phyloP scores from a whole-genome alignment of 2,329 filamentous ascomycete genomes.

The Cadophora sp. region DNA sequence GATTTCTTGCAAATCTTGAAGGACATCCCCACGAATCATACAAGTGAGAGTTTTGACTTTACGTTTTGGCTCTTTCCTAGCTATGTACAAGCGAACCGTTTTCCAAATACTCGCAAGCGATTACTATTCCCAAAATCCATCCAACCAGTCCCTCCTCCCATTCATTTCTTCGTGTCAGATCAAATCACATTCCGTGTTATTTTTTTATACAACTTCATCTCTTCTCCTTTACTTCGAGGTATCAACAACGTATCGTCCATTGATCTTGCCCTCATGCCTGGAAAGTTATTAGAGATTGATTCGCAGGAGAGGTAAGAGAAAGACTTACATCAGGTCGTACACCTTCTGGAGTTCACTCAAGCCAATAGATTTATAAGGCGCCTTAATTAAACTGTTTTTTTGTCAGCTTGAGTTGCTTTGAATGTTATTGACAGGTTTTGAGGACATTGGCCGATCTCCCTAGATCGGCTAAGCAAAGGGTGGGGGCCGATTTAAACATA shows the following conservation, averaged over 20 bases:
- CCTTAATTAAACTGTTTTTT: conserved; percentile 65
- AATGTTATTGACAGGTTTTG: background rate
- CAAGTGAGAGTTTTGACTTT: background rate
- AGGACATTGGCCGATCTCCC: no score
- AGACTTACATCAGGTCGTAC: conserved; percentile 72
- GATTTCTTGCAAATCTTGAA: no score
- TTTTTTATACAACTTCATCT: background rate
- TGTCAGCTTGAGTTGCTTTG: background rate
- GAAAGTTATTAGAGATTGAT: background rate
- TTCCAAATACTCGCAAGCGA: background rate
- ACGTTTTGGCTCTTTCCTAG: conserved; percentile 7
- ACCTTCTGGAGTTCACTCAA: conserved; percentile 80
- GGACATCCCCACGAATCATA: background rate
- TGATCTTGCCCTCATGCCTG: conserved; percentile 74
- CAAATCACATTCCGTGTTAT: background rate
- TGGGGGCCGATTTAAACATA: no score
- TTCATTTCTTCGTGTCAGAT: background rate
- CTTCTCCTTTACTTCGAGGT: conserved; percentile 61
- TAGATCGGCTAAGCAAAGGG: no score
- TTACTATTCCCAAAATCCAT: background rate
- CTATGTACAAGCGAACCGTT: conserved; percentile 19
- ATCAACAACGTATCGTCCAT: conserved; percentile 82
- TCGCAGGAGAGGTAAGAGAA: background rate
- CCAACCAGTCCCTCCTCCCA: background rate
- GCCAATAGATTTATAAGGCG: conserved; percentile 85